Conservation (phyloP, 2,329 filamentous ascomycete species). For the Didymella sp. region DNA sequence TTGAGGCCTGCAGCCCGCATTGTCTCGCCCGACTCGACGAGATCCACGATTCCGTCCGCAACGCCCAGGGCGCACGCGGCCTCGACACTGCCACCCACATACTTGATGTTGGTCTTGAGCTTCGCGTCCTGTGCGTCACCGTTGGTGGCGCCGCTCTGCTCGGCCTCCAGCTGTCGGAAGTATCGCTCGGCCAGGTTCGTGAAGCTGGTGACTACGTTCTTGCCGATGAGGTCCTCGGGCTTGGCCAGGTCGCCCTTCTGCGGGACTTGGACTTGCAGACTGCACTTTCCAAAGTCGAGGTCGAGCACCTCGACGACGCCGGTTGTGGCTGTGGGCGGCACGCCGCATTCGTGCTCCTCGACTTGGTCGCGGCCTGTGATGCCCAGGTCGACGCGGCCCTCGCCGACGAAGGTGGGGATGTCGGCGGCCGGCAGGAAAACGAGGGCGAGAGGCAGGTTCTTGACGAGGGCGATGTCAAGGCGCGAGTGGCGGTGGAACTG, state of each 20-base stretch:
- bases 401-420: conserved; percentile 96
- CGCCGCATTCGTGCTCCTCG: conserved; percentile 79
- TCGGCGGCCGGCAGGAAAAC: conserved; percentile 97
- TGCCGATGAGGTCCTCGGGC: conserved; percentile 82
- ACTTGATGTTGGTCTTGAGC: conserved; percentile 86
- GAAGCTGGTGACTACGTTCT: conserved; percentile 95
- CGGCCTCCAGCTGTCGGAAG: conserved; percentile 77
- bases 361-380: conserved; percentile 96
- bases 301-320: conserved; percentile 86
- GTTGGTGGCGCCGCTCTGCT: conserved; percentile 47
- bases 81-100: conserved; percentile 95
- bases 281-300: conserved; percentile 88
- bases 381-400: conserved; percentile 90
- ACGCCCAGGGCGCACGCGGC: conserved; percentile 94
- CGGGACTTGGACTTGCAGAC: conserved; percentile 95
- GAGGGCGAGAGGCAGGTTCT: conserved; percentile 93
- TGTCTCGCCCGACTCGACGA: conserved; percentile 97
- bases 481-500: conserved; percentile 95
- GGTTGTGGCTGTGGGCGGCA: conserved; percentile 54
- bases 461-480: conserved; percentile 96
- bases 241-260: conserved; percentile 76
- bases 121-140: conserved; percentile 57
- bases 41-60: conserved; percentile 95
- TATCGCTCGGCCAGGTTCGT: conserved; percentile 82
- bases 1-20: conserved; percentile 96